These are phyloP conservation scores for Phytomonas francai DNA, from an alignment of 208 protist species.

Conservation along the genomic window DNA sequence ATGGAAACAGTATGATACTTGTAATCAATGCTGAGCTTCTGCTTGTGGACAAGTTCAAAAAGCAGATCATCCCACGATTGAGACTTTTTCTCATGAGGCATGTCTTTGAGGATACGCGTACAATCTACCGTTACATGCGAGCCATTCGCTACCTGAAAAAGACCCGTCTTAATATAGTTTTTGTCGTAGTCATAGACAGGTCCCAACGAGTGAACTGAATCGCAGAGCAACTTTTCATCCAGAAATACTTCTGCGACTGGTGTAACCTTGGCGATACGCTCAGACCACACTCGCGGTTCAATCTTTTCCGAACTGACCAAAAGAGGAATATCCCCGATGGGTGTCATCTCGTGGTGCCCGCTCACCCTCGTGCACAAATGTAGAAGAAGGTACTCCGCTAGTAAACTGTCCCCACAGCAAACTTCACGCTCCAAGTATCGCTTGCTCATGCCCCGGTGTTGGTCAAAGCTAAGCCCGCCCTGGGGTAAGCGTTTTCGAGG, in stretches of 20 bases:
- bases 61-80: slow-evolving; percentile 35
- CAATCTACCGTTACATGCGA: slow-evolving; percentile 76
- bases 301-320: slow-evolving; percentile 27
- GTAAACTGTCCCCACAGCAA: slow-evolving; percentile 45
- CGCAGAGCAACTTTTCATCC: slow-evolving; percentile 12
- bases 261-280: slow-evolving; percentile 24
- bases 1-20: slow-evolving; percentile 59
- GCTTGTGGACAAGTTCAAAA: slow-evolving; percentile 53
- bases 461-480: slow-evolving; percentile 2
- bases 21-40: slow-evolving; percentile 58
- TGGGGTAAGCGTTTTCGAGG: not conserved
- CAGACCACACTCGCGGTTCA: slow-evolving; percentile 28
- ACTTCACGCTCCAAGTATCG: slow-evolving; percentile 23
- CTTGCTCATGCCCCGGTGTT: slow-evolving; percentile 5
- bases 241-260: slow-evolving; percentile 56
- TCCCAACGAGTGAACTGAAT: slow-evolving; percentile 11
- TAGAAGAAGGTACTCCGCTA: slow-evolving; percentile 65
- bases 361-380: slow-evolving; percentile 52
- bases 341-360: slow-evolving; percentile 34
- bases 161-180: slow-evolving; percentile 58
- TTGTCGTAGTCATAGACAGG: slow-evolving; percentile 36
- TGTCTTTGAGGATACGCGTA: slow-evolving; percentile 9
- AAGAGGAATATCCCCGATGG: slow-evolving; percentile 76
- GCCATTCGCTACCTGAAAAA: slow-evolving; percentile 77
- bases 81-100: slow-evolving; percentile 1